Conservation (phyloP, 306 rosid species). For the Leucaena leucocephala region DNA sequence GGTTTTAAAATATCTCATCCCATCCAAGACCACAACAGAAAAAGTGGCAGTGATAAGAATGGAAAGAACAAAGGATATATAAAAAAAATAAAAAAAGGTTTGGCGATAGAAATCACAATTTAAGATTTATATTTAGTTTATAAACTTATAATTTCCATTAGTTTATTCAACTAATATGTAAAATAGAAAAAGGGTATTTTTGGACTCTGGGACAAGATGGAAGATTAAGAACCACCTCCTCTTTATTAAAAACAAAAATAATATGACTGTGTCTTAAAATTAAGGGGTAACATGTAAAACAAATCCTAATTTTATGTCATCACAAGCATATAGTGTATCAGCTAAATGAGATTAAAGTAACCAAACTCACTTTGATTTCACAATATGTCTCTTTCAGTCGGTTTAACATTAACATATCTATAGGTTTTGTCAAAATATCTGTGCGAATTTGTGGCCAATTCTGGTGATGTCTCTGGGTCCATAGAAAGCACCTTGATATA, state of each 20-base stretch:
- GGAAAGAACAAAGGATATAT: not conserved
- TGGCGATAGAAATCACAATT: not conserved
- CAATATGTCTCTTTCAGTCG: slow-evolving; percentile 83
- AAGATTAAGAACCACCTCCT: not conserved
- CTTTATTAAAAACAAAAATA: not conserved
- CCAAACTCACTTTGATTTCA: slow-evolving; percentile 73
- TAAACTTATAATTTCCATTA: not conserved
- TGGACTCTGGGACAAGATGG: not conserved
- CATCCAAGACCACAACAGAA: not conserved
- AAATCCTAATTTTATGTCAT: not conserved
- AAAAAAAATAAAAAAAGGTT: not conserved
- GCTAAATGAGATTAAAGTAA: slow-evolving; percentile 16
- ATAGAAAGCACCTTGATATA: slow-evolving; percentile 87
- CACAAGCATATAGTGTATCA: not conserved
- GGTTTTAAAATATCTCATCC: not conserved
- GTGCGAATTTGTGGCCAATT: slow-evolving; percentile 96
- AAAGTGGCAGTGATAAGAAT: not conserved
- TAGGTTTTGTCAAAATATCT: slow-evolving; percentile 77
- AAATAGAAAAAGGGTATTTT: not conserved
- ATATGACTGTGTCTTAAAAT: not conserved
- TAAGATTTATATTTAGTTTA: not conserved
- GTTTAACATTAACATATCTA: slow-evolving; percentile 85
- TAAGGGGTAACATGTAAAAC: not conserved
- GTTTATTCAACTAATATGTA: not conserved
- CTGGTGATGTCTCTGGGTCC: slow-evolving; percentile 97